phyloP scores from a whole-genome alignment of 768 basidiomycete species.

The Podaxis pistillaris region DNA sequence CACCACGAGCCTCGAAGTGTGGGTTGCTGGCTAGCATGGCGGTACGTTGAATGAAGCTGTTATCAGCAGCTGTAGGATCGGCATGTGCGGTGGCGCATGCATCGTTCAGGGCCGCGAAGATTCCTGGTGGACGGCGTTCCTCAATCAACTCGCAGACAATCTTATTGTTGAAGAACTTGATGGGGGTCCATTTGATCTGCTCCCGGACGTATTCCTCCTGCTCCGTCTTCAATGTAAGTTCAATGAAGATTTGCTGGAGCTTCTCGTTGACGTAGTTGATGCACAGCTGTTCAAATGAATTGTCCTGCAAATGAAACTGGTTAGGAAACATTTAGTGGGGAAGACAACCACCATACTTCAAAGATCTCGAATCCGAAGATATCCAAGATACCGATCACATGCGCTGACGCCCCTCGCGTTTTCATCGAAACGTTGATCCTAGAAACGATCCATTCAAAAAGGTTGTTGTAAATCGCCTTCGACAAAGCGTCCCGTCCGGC shows the following conservation, averaged over 20 bases:
- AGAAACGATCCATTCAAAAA: constrained; percentile 99
- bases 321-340: neutral
- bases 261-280: constrained; percentile 99
- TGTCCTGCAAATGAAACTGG: constrained; percentile 55
- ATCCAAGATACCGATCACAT: constrained; percentile 94
- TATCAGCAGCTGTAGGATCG: constrained; percentile 94
- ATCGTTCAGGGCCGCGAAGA: constrained; percentile 97
- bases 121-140: constrained; percentile 92
- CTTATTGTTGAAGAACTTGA: constrained; percentile 99
- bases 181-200: constrained; percentile 99
- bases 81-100: constrained; percentile 99
- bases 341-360: constrained; percentile 48
- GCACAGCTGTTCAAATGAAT: constrained; percentile 96
- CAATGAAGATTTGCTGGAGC: constrained; percentile 98
- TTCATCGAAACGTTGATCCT: constrained; percentile 97
- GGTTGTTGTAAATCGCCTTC: constrained; percentile 96
- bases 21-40: constrained; percentile 78
- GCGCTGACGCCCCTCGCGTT: constrained; percentile 65
- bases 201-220: constrained; percentile 99
- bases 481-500: constrained; percentile 90
- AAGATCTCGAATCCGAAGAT: constrained; percentile 99
- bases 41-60: constrained; percentile 92
- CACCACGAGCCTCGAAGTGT: constrained; percentile 93
- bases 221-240: constrained; percentile 97
- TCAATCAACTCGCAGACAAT: constrained; percentile 98